Evolutionary conservation across 2,329 filamentous ascomycete species (phyloP), one percentile per base, ranked within the genome.

Genomic region (Colletotrichum magnum): DNA sequence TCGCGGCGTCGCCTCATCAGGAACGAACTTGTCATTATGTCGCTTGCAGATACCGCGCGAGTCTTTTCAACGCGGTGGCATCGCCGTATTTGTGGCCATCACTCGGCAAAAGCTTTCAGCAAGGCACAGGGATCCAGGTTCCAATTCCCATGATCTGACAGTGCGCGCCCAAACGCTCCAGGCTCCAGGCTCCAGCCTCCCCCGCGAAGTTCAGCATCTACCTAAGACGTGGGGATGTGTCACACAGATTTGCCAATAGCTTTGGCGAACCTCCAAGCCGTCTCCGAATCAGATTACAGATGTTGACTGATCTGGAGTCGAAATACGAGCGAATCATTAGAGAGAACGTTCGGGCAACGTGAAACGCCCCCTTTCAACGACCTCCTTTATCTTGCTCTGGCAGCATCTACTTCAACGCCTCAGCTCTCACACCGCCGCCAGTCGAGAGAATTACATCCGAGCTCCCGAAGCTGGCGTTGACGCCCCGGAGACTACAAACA

Each of bases 181-280:
- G 13, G 16, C 41, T 28, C 3, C 6, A 12, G 16, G 16, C 41
- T 28, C 9, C 6, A 12, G 16, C 21, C 26, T 21, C 10, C 6
- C 12, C 57, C 36, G 1, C n/a, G 15, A 21, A 13, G n/a, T 16
- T 50, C 10, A 16, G 9, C 32, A 36, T 10, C 32, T 43, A 2
- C 13, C 41, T n/a, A 10, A 16, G 43, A n/a, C 18, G 57, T 59
- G 45, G 57, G 57, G 57, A 24, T 13, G 13, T 45, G 57, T 59
- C 57, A 50, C 57, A 59, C 57, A 10, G 26, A 28, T 41, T 59
- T 18, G 32, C 57, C 28, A 59, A 28, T 59, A 16, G 7, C 26
- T 50, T 59, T 51, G 48, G 24, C n/a, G 39, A 39, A 50, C 2
- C 28, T 15, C 36, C 18, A 7, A 9, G n/a, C 13, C 5, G 41